Base-by-base conservation (phyloP, 495 filamentous ascomycete species). In the Aspergillus sparsus region DNA sequence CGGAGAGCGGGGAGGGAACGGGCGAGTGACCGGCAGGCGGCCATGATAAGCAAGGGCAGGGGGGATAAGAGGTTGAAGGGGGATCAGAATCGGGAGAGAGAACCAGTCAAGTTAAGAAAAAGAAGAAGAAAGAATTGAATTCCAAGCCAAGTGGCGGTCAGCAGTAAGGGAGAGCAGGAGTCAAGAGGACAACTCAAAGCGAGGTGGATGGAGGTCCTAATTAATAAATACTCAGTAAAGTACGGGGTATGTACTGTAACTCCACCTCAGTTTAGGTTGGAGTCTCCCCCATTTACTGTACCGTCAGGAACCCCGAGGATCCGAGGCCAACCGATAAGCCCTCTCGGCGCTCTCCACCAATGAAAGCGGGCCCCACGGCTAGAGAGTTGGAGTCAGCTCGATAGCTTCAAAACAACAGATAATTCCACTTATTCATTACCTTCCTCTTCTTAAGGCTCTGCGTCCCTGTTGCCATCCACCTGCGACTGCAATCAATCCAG, bases 1-100 rank as follows among this genome's bases (percentile, higher is more conserved):
- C 71, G 74, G 68, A 80, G 75, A 71, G 76, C 68, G 71, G 77
- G 75, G 68, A 78, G 64, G 54, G 75, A 72, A 49, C 72, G 68
- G 63, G 72, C 62, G 59, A 78, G 61, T 37, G 77, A 77, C 66
- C 74, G 75, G 64, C 74, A 69, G 71, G 77, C 74, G 66, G 77
- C 75, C 77, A 80, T 80, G 58, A 41, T 75, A 56, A 52, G 21
- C 21, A 50, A n/a, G 18, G 47, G 41, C 36, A 21, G 13, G 18
- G 15, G n/a, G 32, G 12, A n/a, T 41, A 16, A 8, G 34, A 51
- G 46, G 52, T 27, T 27, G 42, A 18, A 36, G 44, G 12, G 5
- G 12, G 36, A 53, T 9, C 32, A 39, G 31, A 57, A 53, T 47
- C 41, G 46, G 33, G 49, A 15, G 50, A 55, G 32, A 50, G n/a